phyloP scores from a whole-genome alignment of 2,329 filamentous ascomycete genomes.

The Aspergillus fructus region DNA sequence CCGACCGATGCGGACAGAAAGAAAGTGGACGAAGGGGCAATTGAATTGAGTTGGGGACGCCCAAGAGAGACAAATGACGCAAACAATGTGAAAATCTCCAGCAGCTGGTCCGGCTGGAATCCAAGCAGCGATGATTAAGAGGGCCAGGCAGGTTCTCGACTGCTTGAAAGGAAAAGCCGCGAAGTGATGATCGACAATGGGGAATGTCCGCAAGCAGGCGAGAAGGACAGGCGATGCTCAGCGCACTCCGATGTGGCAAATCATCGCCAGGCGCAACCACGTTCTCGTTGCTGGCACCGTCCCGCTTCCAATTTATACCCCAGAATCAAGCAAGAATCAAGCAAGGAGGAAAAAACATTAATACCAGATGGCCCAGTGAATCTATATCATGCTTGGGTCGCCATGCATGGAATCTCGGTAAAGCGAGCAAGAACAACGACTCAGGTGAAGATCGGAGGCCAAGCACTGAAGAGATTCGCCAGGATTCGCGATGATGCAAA shows the following conservation, averaged over 20 bases:
- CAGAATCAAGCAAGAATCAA: background rate
- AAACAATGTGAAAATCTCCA: slow-evolving; percentile 19
- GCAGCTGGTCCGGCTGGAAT: background rate
- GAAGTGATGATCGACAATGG: background rate
- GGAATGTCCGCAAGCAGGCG: slow-evolving; percentile 5
- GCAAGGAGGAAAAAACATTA: background rate
- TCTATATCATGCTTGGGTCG: background rate
- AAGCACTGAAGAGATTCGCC: background rate
- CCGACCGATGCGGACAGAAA: background rate
- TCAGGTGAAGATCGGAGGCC: background rate
- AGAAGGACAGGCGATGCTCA: background rate
- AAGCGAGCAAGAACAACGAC: background rate
- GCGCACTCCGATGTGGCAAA: background rate
- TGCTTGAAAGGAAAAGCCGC: background rate
- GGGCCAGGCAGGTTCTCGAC: background rate
- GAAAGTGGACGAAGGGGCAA: background rate
- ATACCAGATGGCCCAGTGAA: background rate
- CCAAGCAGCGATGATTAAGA: background rate
- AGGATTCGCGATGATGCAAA: background rate
- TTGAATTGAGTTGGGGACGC: slow-evolving; percentile 6
- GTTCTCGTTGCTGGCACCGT: background rate
- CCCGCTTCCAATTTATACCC: background rate
- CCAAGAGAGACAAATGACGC: slow-evolving; percentile 17
- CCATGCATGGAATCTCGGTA: background rate
- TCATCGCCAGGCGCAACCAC: background rate